phyloP scores from a whole-genome alignment of 2,329 filamentous ascomycete species.

The Alternaria triticimaculans region DNA sequence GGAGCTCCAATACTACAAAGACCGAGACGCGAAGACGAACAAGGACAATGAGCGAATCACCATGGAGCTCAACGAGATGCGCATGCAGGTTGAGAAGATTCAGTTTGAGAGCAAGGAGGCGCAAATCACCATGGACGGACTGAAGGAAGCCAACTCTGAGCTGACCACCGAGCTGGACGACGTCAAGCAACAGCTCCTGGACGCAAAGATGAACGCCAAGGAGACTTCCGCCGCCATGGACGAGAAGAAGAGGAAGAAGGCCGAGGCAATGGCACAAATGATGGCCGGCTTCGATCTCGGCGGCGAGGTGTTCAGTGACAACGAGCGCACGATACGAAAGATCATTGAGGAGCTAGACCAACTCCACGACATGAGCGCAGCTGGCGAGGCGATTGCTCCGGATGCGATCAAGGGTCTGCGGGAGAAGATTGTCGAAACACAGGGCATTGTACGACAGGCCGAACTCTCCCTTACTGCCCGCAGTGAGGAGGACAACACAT shows the following conservation, averaged over 20 bases:
- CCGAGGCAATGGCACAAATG: slow-evolving; percentile 99
- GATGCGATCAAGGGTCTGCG: slow-evolving; percentile 81
- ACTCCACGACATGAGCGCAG: slow-evolving; percentile 76
- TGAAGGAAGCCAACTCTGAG: slow-evolving; percentile 95
- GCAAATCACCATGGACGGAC: slow-evolving; percentile 94
- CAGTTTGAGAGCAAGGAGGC: slow-evolving; percentile 97
- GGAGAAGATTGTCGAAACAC: slow-evolving; percentile 82
- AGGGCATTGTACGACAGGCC: slow-evolving; percentile 90
- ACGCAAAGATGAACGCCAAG: slow-evolving; percentile 95
- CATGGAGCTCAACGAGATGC: slow-evolving; percentile 87
- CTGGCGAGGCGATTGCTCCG: slow-evolving; percentile 79
- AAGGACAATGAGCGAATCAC: slow-evolving; percentile 91
- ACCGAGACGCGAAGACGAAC: slow-evolving; percentile 80
- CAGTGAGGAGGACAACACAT: slow-evolving; percentile 67
- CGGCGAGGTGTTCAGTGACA: slow-evolving; percentile 90
- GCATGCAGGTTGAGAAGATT: slow-evolving; percentile 95
- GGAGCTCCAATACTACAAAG: slow-evolving; percentile 83
- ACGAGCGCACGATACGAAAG: slow-evolving; percentile 82
- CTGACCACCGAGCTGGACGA: slow-evolving; percentile 92
- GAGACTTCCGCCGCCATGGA: slow-evolving; percentile 88
- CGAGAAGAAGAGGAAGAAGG: slow-evolving; percentile 98
- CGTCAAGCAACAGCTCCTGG: slow-evolving; percentile 92
- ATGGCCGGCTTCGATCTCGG: slow-evolving; percentile 98
- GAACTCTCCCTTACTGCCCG: slow-evolving; percentile 83
- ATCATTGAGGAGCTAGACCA: slow-evolving; percentile 84